Conservation (phyloP, 148 eudicot species). For the Fallopia convolvulus region DNA sequence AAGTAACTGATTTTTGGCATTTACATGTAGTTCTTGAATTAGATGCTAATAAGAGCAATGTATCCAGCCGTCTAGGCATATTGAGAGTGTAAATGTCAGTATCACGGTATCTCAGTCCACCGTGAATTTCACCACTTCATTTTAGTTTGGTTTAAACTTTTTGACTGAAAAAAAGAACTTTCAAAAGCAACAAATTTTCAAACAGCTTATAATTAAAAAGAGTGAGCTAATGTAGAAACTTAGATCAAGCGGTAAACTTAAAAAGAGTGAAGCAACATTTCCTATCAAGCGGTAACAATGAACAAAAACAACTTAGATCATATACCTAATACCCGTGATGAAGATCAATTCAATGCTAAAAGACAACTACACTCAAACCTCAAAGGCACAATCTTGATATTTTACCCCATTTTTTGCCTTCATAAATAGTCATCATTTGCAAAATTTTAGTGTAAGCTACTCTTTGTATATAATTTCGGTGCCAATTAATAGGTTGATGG, state of each 20-base stretch:
- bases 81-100: background rate
- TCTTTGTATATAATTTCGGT: background rate
- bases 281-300: background rate
- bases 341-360: background rate
- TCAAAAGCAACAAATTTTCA: background rate
- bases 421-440: background rate
- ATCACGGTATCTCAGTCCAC: background rate
- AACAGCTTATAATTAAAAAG: background rate
- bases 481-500: background rate
- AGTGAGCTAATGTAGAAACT: background rate
- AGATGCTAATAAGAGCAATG: background rate
- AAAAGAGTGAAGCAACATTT: background rate
- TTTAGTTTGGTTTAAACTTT: background rate
- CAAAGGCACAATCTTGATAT: background rate
- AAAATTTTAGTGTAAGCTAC: background rate
- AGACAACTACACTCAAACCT: background rate
- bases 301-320: background rate
- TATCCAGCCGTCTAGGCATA: background rate
- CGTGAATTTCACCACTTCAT: background rate
- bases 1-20: background rate
- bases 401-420: background rate
- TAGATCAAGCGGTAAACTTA: no score
- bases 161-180: background rate
- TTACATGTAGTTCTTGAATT: background rate
- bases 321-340: background rate